Evolutionary conservation across 352 stramenopile species (phyloP).

Genomic region (Phytophthora cryptogea): DNA sequence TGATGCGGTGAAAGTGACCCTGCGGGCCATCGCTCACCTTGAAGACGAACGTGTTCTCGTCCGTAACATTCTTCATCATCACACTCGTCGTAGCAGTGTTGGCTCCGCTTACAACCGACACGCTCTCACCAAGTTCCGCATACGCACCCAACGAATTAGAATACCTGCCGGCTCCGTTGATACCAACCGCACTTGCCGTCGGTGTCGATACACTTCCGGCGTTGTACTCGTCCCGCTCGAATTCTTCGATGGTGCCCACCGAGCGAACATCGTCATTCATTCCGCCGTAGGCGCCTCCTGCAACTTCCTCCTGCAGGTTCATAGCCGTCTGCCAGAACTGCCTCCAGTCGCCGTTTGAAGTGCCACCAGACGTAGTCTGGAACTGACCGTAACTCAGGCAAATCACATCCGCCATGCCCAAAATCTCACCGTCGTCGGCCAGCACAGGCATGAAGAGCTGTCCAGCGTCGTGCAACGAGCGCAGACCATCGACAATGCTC

Average conservation of each 20-base stretch:
- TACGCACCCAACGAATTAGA: slow-evolving; percentile 70
- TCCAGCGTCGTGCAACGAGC: slow-evolving; percentile 83
- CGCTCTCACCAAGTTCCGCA: slow-evolving; percentile 83
- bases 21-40: slow-evolving; percentile 85
- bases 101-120: slow-evolving; percentile 83
- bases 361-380: slow-evolving; percentile 73
- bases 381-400: slow-evolving; percentile 90
- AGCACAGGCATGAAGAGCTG: slow-evolving; percentile 88
- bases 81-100: slow-evolving; percentile 80
- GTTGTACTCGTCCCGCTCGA: slow-evolving; percentile 84
- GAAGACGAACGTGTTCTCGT: slow-evolving; percentile 85
- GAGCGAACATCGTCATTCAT: slow-evolving; percentile 72
- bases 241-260: slow-evolving; percentile 90
- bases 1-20: slow-evolving; percentile 86
- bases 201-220: slow-evolving; percentile 33
- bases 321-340: slow-evolving; percentile 90
- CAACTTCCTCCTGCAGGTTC: slow-evolving; percentile 83
- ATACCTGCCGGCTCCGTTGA: slow-evolving; percentile 45
- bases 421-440: slow-evolving; percentile 75
- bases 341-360: slow-evolving; percentile 79
- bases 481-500: slow-evolving; percentile 85
- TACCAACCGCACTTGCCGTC: slow-evolving; percentile 39
- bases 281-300: slow-evolving; percentile 70
- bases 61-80: slow-evolving; percentile 64
- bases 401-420: slow-evolving; percentile 88